phyloP scores from a whole-genome alignment of 1,284 basidiomycete species.

The Ustilago crameri region DNA sequence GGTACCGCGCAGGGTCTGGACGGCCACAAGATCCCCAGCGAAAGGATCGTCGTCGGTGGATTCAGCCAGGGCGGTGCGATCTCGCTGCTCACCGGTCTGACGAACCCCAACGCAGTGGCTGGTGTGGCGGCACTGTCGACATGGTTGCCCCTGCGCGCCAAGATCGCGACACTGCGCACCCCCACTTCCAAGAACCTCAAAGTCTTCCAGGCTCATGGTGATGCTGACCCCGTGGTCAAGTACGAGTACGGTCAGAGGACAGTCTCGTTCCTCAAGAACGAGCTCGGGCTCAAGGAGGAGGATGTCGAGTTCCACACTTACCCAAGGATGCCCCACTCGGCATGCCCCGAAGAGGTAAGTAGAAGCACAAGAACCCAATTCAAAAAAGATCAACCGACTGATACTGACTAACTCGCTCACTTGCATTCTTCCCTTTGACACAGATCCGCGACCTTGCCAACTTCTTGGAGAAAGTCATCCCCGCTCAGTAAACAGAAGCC shows the following conservation, averaged over 20 bases:
- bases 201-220: slow-evolving; percentile 65
- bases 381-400: neutral
- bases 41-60: slow-evolving; percentile 63
- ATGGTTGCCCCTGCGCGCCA: slow-evolving; percentile 64
- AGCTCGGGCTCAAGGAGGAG: slow-evolving; percentile 48
- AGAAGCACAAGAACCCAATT: neutral
- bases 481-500: slow-evolving; percentile 21
- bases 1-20: slow-evolving; percentile 54
- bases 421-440: neutral
- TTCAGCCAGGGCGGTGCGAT: slow-evolving; percentile 66
- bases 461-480: slow-evolving; percentile 57
- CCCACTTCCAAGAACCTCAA: slow-evolving; percentile 45
- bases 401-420: neutral
- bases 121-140: slow-evolving; percentile 63
- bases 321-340: slow-evolving; percentile 62
- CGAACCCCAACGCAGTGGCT: slow-evolving; percentile 46
- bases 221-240: slow-evolving; percentile 61
- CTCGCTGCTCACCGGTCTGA: slow-evolving; percentile 58
- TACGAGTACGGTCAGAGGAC: slow-evolving; percentile 57
- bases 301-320: slow-evolving; percentile 59
- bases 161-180: slow-evolving; percentile 50
- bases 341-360: slow-evolving; percentile 63
- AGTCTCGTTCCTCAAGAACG: slow-evolving; percentile 47
- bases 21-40: slow-evolving; percentile 51
- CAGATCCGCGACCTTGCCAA: slow-evolving; percentile 56